These are phyloP conservation scores for Microdochium bolleyi DNA, from an alignment of 2,329 filamentous ascomycete genomes.

Conservation along the genomic window DNA sequence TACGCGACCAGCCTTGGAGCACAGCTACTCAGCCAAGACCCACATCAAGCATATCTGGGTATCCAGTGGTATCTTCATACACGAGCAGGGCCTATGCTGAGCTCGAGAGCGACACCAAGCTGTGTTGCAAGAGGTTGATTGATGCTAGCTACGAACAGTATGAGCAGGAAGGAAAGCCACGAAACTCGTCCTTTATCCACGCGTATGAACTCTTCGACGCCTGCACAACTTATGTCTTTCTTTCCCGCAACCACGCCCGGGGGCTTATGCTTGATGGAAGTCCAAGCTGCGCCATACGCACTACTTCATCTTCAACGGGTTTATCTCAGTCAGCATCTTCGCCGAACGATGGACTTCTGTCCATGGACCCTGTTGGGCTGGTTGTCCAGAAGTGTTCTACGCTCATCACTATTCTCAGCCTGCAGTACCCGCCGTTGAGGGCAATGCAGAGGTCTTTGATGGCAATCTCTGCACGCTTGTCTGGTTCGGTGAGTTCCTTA, in stretches of 20 bases:
- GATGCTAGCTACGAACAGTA: conserved; percentile 4
- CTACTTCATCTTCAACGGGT: not conserved
- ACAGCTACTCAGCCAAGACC: too few species aligned
- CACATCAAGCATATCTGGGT: too few species aligned
- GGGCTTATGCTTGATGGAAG: not conserved
- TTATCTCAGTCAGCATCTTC: not conserved
- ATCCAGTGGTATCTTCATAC: not conserved
- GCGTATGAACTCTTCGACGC: conserved; percentile 7
- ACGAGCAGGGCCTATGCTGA: not conserved
- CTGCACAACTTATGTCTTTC: conserved; percentile 2
- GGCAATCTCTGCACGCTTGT: not conserved
- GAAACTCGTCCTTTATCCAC: conserved; percentile 5
- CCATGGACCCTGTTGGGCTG: not conserved
- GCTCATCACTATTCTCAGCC: not conserved
- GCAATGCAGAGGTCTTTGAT: not conserved
- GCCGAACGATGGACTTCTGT: not conserved
- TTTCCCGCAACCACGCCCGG: not conserved
- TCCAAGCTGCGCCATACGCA: not conserved
- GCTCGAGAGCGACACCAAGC: conserved; percentile 3
- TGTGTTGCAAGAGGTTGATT: conserved; percentile 2
- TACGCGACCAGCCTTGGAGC: not conserved
- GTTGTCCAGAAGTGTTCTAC: conserved; percentile 1
- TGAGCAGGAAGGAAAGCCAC: not conserved
- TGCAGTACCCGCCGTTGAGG: not conserved
- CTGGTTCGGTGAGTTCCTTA: not conserved